phyloP scores from a whole-genome alignment of 208 protist genomes.

The Crithidia expoeki region DNA sequence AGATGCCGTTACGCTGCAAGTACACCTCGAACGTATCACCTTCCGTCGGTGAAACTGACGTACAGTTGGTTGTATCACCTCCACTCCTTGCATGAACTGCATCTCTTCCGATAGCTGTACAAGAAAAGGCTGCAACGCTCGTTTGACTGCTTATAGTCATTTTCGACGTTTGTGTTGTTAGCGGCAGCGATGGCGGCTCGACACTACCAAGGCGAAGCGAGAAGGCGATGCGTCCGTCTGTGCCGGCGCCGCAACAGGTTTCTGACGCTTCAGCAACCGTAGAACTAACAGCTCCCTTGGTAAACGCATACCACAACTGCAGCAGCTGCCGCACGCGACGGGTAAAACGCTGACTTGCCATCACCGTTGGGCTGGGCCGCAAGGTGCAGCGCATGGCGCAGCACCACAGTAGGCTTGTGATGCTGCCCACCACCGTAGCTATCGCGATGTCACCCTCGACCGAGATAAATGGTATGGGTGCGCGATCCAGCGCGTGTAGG shows the following conservation, averaged over 20 bases:
- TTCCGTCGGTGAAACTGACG: background rate
- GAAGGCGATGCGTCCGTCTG: conserved; percentile 21
- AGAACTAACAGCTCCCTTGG: conserved; percentile 1
- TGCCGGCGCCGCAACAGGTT: background rate
- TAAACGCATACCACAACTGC: conserved; percentile 29
- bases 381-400: conserved; percentile 18
- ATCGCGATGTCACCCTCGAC: conserved; percentile 22
- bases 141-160: background rate
- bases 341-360: conserved; percentile 7
- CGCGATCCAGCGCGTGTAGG: conserved; percentile 44
- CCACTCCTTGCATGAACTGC: background rate
- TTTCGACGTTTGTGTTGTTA: too few relatives aligned
- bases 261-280: background rate
- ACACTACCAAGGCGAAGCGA: conserved; percentile 26
- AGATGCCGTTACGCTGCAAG: conserved; percentile 36
- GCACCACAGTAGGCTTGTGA: conserved; percentile 34
- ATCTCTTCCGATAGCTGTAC: background rate
- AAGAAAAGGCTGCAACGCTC: background rate
- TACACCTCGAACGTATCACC: conserved; percentile 36
- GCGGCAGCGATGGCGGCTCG: conserved; percentile 14
- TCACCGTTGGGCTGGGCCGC: background rate
- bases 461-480: conserved; percentile 32
- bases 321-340: conserved; percentile 33
- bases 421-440: conserved; percentile 17
- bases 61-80: too few relatives aligned